Evolutionary conservation across 1,139 yeast species (phyloP).

Genomic region (Candida glucosophila): DNA sequence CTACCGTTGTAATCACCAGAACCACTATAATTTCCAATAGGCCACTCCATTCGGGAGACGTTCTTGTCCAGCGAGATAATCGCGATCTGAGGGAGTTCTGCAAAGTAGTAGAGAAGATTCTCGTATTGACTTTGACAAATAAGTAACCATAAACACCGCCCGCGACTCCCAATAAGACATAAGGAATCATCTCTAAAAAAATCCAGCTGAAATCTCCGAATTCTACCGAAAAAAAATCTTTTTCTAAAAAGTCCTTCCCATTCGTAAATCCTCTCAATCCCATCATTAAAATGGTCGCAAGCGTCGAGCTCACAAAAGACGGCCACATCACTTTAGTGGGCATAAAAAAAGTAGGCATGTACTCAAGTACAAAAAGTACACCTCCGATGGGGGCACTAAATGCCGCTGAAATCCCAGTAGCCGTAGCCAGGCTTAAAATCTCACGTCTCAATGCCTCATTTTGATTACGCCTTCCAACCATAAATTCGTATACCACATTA

Average conservation of each 20-base stretch:
- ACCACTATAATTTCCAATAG: constrained; percentile 42
- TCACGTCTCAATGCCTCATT: constrained; percentile 57
- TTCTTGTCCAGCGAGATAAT: constrained; percentile 10
- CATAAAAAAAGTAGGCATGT: constrained; percentile 53
- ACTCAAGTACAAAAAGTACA: constrained; percentile 76
- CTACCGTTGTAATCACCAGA: constrained; percentile 40
- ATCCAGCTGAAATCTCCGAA: constrained; percentile 70
- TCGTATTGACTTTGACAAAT: constrained; percentile 43
- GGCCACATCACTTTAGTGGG: constrained; percentile 71
- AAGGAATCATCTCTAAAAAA: constrained; percentile 59
- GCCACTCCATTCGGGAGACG: constrained; percentile 12
- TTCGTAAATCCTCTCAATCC: constrained; percentile 55
- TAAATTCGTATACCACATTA: constrained; percentile 20
- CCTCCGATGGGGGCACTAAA: constrained; percentile 96
- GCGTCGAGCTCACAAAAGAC: constrained; percentile 69
- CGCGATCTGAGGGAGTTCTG: constrained; percentile 13
- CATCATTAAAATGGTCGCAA: constrained; percentile 55
- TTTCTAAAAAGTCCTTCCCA: constrained; percentile 41
- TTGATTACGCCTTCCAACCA: constrained; percentile 28
- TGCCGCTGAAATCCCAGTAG: constrained; percentile 90
- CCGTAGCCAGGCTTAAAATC: constrained; percentile 74
- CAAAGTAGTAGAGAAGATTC: constrained; percentile 10
- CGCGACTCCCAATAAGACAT: constrained; percentile 51
- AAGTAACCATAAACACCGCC: constrained; percentile 64
- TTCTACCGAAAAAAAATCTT: constrained; percentile 55